phyloP scores from a whole-genome alignment of 2,329 filamentous ascomycete species.

The Akanthomyces uredinophilus region DNA sequence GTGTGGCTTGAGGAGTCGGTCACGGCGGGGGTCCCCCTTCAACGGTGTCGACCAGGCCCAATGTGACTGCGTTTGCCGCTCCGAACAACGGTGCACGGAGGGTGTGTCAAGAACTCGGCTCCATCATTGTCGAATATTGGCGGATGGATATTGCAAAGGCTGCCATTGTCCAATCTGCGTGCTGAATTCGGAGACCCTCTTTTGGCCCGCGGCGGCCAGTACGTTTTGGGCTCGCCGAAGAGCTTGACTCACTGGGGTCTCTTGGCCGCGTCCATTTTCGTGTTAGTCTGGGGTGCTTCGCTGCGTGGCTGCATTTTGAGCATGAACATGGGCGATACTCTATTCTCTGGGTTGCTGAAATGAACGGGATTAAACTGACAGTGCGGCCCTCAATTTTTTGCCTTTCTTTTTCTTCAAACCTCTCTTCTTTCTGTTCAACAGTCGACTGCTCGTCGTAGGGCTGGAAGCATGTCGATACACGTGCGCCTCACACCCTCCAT shows the following conservation, averaged over 20 bases:
- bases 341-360: neutral
- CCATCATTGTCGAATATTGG: neutral
- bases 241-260: neutral
- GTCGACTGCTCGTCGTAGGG: neutral
- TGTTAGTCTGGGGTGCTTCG: neutral
- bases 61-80: conserved; percentile 10
- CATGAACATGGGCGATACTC: no score
- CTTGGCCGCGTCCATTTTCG: conserved; percentile 3
- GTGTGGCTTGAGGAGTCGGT: neutral
- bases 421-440: neutral
- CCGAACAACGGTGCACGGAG: neutral
- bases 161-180: conserved; percentile 1
- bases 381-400: neutral
- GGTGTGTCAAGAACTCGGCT: neutral
- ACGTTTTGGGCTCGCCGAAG: conserved; percentile 14
- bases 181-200: neutral
- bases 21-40: neutral
- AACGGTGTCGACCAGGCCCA: neutral
- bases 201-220: conserved; percentile 2
- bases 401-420: no score
- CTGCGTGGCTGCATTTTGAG: no score
- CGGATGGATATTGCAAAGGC: neutral
- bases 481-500: neutral
- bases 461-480: neutral
- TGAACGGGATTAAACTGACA: neutral